A percentile compares a stretch with the other conserved stretches of the same genome.
Conservation (phyloP, 2,329 filamentous ascomycete genomes). For the Monilinia fructicola region DNA sequence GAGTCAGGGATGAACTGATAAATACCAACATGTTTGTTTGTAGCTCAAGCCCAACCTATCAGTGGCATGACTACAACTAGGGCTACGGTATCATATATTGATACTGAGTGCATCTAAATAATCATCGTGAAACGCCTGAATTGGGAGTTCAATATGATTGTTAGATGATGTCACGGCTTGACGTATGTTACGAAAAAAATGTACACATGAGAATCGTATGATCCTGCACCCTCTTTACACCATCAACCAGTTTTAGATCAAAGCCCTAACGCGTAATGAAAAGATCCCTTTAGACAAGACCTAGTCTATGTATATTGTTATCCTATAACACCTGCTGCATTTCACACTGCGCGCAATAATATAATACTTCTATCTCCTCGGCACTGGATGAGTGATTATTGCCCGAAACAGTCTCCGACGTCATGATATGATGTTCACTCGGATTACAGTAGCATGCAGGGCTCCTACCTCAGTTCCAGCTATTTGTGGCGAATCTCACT, state of each 20-base stretch:
- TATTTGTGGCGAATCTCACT: background rate
- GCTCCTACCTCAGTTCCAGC: background rate
- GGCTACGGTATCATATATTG: constrained; percentile 5
- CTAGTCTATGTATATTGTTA: background rate
- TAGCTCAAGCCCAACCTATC: background rate
- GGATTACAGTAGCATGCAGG: background rate
- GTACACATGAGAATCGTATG: no score
- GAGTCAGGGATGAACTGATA: background rate
- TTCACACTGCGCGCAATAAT: background rate
- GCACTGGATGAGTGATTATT: background rate
- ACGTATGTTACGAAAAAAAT: background rate
- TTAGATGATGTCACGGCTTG: background rate
- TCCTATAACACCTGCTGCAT: background rate
- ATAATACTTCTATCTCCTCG: background rate
- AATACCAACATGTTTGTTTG: constrained; percentile 2
- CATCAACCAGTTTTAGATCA: background rate
- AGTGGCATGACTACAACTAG: background rate
- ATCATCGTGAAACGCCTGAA: background rate
- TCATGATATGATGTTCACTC: background rate
- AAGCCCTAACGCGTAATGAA: background rate
- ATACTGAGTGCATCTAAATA: constrained; percentile 8
- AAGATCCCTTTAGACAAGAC: no score
- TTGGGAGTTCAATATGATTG: background rate
- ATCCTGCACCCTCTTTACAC: background rate
- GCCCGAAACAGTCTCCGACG: background rate